Conservation (phyloP, 352 stramenopile genomes). For the Phytophthora sp. region DNA sequence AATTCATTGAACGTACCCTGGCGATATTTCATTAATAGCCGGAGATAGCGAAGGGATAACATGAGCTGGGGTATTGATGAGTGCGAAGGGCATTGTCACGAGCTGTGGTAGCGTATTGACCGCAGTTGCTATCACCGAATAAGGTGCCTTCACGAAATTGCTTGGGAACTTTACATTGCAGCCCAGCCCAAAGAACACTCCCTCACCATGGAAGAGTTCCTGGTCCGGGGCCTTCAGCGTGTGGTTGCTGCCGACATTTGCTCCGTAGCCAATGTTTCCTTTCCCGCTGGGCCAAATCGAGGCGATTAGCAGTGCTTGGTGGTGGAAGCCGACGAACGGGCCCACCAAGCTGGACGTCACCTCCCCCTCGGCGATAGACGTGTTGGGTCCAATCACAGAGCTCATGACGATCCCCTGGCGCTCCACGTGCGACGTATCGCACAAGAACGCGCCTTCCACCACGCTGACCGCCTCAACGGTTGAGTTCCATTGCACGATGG, state of each 20-base stretch:
- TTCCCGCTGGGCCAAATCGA: constrained; percentile 92
- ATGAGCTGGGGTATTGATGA: constrained; percentile 82
- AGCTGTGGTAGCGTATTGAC: constrained; percentile 90
- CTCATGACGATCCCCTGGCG: constrained; percentile 87
- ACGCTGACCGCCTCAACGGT: constrained; percentile 70
- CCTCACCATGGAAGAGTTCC: constrained; percentile 93
- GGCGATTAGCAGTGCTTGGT: constrained; percentile 93
- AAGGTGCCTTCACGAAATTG: constrained; percentile 92
- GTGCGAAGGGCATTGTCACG: constrained; percentile 79
- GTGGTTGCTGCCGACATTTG: constrained; percentile 98
- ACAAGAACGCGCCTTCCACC: constrained; percentile 74
- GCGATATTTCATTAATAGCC: constrained; percentile 85
- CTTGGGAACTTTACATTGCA: constrained; percentile 96
- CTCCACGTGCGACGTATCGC: constrained; percentile 77
- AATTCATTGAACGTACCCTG: constrained; percentile 38
- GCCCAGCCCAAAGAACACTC: constrained; percentile 95
- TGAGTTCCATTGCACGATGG: constrained; percentile 79
- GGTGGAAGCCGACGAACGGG: constrained; percentile 95
- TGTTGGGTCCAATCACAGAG: constrained; percentile 89
- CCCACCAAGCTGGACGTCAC: constrained; percentile 92
- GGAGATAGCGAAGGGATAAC: constrained; percentile 80
- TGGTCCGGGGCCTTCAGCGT: constrained; percentile 91
- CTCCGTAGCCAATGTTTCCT: constrained; percentile 94
- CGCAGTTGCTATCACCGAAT: constrained; percentile 95
- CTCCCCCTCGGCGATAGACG: constrained; percentile 88